These are phyloP conservation scores for Nothophytophthora sp. DNA, from an alignment of 352 stramenopile genomes.

Conservation along the genomic window DNA sequence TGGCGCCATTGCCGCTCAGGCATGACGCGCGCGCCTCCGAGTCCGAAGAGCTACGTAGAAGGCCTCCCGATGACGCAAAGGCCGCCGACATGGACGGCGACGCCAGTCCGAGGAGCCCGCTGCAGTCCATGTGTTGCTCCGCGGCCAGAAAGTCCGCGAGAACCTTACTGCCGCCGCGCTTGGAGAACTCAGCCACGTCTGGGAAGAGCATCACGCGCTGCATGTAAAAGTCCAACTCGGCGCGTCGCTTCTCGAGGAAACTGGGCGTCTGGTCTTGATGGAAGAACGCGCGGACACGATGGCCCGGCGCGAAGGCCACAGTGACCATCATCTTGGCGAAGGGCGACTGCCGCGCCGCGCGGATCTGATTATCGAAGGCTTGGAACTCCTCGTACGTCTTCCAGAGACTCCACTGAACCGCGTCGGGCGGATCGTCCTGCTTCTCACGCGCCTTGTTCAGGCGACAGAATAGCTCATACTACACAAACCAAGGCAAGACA, in stretches of 20 bases:
- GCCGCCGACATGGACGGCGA: conserved; percentile 20
- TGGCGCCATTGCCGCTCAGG: conserved; percentile 12
- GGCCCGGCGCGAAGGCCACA: conserved; percentile 67
- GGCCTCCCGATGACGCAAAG: conserved; percentile 25
- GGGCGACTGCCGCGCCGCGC: conserved; percentile 36
- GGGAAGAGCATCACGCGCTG: conserved; percentile 82
- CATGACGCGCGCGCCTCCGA: conserved; percentile 26
- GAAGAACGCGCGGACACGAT: conserved; percentile 76
- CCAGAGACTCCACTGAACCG: conserved; percentile 76
- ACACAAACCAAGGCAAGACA: background rate
- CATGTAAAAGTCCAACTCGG: conserved; percentile 84
- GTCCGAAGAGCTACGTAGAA: conserved; percentile 23
- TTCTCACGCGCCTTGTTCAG: conserved; percentile 42
- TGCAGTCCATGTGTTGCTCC: conserved; percentile 46
- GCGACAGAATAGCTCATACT: conserved; percentile 65
- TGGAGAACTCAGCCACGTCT: conserved; percentile 62
- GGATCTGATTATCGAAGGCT: conserved; percentile 66
- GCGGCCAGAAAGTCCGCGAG: conserved; percentile 69
- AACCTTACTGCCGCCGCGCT: conserved; percentile 49
- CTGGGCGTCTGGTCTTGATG: conserved; percentile 64
- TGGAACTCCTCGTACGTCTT: conserved; percentile 85
- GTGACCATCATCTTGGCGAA: conserved; percentile 88
- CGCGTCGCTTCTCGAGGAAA: conserved; percentile 76
- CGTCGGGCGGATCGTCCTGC: conserved; percentile 31
- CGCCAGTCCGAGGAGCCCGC: conserved; percentile 14